phyloP scores from a whole-genome alignment of 305 asterid species.

The Fraxinus sp. region DNA sequence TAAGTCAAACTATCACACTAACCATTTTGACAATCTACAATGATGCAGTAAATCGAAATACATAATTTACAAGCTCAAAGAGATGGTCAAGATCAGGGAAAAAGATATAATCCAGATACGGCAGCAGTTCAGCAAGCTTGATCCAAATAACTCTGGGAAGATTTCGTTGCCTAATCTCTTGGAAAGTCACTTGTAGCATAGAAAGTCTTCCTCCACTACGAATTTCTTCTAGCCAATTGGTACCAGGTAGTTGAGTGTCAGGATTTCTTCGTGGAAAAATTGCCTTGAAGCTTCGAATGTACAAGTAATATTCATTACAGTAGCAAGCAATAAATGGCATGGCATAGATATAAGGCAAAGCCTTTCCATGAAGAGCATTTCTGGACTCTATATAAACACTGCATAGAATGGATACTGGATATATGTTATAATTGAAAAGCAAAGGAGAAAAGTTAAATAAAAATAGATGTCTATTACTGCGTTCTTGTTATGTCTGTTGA shows the following conservation, averaged over 20 bases:
- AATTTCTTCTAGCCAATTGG: neutral
- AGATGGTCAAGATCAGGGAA: constrained; percentile 58
- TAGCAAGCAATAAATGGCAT: neutral
- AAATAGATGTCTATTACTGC: neutral
- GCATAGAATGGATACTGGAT: neutral
- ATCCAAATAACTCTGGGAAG: constrained; percentile 48
- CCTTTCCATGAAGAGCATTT: neutral
- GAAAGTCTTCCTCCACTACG: neutral
- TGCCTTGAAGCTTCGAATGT: neutral
- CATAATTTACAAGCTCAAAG: constrained; percentile 51
- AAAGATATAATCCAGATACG: constrained; percentile 55
- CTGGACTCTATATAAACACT: neutral
- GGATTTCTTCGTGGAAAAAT: neutral
- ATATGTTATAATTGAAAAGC: too few species aligned
- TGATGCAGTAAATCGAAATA: constrained; percentile 57
- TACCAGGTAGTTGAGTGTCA: neutral
- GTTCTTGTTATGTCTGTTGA: neutral
- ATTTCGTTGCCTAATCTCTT: constrained; percentile 48
- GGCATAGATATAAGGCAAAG: neutral
- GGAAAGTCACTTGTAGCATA: constrained; percentile 35
- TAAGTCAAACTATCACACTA: neutral
- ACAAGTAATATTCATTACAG: constrained; percentile 5
- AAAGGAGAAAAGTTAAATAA: too few species aligned
- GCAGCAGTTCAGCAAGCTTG: constrained; percentile 54
- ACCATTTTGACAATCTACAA: neutral